Evolutionary conservation across 306 rosid genomes (phyloP), one percentile per base, ranked within the genome.

Genomic region (Dryas drummondii): DNA sequence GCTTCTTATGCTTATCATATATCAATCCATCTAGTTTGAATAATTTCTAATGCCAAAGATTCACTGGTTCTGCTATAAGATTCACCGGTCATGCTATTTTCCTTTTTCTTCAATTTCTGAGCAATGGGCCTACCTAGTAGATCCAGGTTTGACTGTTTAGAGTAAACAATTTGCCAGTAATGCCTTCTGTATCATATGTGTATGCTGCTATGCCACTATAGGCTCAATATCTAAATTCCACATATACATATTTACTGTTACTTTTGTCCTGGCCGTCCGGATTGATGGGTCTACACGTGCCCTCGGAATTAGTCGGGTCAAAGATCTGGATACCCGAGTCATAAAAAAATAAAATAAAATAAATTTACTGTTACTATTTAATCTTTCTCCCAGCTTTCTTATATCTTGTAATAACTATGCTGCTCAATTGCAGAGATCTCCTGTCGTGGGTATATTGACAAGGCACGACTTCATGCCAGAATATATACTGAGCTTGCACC

Each of bases 391-490:
- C 0, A 44, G 42, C 67, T 53, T 75, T 68, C 76, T 56, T 70
- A 68, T 60, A 9, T 13, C 56, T 9, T 54, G 26, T 49, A 62
- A 68, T 58, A 56, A 26, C 53, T 49, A 22, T 75, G 71, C 65
- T 73, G 42, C 46, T 56, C 9, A 44, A 66, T 66, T 84, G 88
- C 99, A 94, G 99, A 82, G 88, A 83, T 81, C 86, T 46, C 97
- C 97, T 0, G 90, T 91, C 53, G 92, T 88, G 52, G 97, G 99
- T 32, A 87, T 94, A 75, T 76, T 92, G 79, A 94, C 97, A 1
- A 82, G 99, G 79, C 99, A 94, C 15, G 97, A 94, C 79, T 94
- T 94, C 84, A 94, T 82, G 88, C 76, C 97, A 4, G 99, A 92
- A 82, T 96, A 94, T 75, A 83, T 94, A 79, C 53, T 90, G 75